Base-by-base conservation (phyloP, 805 yeast genomes). In the Ogataea philodendri region DNA sequence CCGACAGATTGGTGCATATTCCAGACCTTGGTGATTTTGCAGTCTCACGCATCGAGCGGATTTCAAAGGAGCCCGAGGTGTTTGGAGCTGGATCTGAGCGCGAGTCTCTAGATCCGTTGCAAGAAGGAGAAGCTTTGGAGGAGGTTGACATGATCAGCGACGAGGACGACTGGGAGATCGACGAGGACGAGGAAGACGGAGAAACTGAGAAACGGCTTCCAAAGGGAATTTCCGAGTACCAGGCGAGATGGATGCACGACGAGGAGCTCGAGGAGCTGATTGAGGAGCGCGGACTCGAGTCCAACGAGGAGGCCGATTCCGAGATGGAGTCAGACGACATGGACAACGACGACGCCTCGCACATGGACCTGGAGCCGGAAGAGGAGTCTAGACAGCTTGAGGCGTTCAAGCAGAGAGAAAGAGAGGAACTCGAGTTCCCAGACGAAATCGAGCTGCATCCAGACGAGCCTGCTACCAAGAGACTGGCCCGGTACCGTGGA, bases 21-120 rank as follows among this genome's bases (percentile, higher is more conserved):
- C 95, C 95, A 4, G 96, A 89, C 1, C 69, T 72, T 42, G 99
- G 98, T 11, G 97, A 93, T 59, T 88, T 77, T 65, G 87, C 82
- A 59, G 60, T 93, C 15, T 79, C 74, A 30, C 70, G 64, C 31
- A 75, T 93, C 37, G 88, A 82, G 50, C 76, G 66, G 46, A 26
- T 76, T 3, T 45, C 49, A 10, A 40, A 37, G n/a, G 43, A 39
- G n/a, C 60, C 52, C 9, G 43, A 43, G 3, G 54, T 42, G 44
- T 45, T 31, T 52, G 70, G 42, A 34, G 59, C 57, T 5, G 57
- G 54, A 46, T 74, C 64, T 26, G 53, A 64, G 14, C 78, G 72
- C 49, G 87, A 81, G 41, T 56, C 75, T 1, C 60, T 81, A 25
- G 84, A 81, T 18, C 81, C 74, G 35, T 65, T 77, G 38, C 74